These are phyloP conservation scores for Auriscalpium microsporum DNA, from an alignment of 768 basidiomycete genomes.

Conservation along the genomic window DNA sequence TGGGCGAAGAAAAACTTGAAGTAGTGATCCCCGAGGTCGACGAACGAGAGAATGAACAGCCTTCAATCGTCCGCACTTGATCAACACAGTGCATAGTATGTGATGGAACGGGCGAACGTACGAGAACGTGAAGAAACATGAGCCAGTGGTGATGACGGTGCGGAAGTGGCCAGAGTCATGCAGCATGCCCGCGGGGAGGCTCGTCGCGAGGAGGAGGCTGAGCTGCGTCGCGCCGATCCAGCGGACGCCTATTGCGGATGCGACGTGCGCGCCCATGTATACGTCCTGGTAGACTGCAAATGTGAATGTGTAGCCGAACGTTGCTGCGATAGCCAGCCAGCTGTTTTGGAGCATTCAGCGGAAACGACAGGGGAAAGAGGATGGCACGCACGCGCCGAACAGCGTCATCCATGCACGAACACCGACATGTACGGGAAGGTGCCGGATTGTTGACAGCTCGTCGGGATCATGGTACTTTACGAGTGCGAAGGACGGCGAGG, in stretches of 20 bases:
- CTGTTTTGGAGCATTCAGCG: background rate
- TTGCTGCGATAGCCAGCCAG: background rate
- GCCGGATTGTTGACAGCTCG: too few relatives aligned
- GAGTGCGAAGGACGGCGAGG: too few relatives aligned
- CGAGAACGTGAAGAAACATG: slow-evolving; percentile 18
- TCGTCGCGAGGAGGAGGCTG: slow-evolving; percentile 35
- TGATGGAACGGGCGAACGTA: slow-evolving; percentile 5
- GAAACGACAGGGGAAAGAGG: background rate
- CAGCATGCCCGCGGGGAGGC: slow-evolving; percentile 31
- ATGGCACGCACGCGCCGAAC: background rate
- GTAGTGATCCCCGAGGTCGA: slow-evolving; percentile 27
- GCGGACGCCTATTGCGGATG: slow-evolving; percentile 20
- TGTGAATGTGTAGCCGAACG: slow-evolving; percentile 10
- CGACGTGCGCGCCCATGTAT: slow-evolving; percentile 4
- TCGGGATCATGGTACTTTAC: too few relatives aligned
- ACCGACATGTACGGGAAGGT: slow-evolving; percentile 11
- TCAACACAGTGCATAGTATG: slow-evolving; percentile 15
- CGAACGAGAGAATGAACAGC: slow-evolving; percentile 21
- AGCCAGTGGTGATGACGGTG: slow-evolving; percentile 20
- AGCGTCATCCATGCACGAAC: slow-evolving; percentile 8
- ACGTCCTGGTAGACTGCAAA: slow-evolving; percentile 15
- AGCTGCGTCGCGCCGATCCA: slow-evolving; percentile 46
- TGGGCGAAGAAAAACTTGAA: slow-evolving; percentile 45
- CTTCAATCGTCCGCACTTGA: slow-evolving; percentile 1
- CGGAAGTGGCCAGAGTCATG: slow-evolving; percentile 45